Percentiles rank a stretch among this genome's conserved stretches.
Conservation (phyloP, 352 stramenopile genomes). For the Pythium phragmiticola region DNA sequence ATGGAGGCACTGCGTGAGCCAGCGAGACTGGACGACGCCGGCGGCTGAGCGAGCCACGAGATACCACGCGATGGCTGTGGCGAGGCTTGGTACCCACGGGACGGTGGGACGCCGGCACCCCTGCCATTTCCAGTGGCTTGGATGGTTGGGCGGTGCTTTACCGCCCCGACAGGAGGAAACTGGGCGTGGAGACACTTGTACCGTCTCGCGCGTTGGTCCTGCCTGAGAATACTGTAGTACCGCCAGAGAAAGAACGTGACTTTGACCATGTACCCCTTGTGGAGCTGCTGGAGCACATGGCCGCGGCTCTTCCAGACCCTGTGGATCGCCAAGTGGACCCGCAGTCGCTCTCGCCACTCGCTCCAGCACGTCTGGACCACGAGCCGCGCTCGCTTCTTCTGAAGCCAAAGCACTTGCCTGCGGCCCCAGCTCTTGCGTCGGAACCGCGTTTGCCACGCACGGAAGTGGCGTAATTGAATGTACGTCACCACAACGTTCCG, state of each 20-base stretch:
- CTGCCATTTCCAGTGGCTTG: neutral
- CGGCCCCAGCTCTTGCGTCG: constrained; percentile 16
- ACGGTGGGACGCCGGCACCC: neutral
- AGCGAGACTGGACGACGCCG: neutral
- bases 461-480: constrained; percentile 36
- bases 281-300: constrained; percentile 43
- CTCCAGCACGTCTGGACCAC: constrained; percentile 21
- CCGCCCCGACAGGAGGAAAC: constrained; percentile 12
- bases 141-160: neutral
- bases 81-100: neutral
- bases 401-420: constrained; percentile 14
- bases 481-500: constrained; percentile 34
- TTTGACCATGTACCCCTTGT: constrained; percentile 37
- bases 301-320: constrained; percentile 39
- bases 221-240: constrained; percentile 34
- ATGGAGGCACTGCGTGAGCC: constrained; percentile 14
- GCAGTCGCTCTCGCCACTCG: constrained; percentile 22
- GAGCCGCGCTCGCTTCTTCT: constrained; percentile 12
- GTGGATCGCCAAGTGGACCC: constrained; percentile 17
- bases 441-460: constrained; percentile 31
- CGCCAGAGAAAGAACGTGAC: constrained; percentile 36
- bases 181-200: constrained; percentile 26
- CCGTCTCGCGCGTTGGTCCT: constrained; percentile 25
- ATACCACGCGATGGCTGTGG: constrained; percentile 9
- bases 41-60: constrained; percentile 17